These are phyloP conservation scores for Eutypa lata DNA, from an alignment of 2,329 filamentous ascomycete genomes.

Conservation along the genomic window DNA sequence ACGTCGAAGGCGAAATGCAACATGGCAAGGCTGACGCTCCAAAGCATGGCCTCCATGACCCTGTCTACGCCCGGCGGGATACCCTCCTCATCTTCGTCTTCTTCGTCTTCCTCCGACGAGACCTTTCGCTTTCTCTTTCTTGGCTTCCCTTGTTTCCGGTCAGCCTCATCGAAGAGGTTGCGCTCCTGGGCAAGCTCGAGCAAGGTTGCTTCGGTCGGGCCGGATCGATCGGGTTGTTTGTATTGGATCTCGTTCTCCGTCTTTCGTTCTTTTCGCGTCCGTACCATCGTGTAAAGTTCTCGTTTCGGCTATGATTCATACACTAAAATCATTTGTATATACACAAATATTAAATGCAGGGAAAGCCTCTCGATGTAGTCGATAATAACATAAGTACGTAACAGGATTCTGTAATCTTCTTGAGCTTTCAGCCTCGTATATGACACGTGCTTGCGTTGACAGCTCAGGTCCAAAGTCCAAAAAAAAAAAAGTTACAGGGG, in stretches of 20 bases:
- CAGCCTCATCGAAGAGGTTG: conserved; percentile 52
- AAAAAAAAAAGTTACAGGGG: too few relatives aligned
- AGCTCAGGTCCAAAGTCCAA: too few relatives aligned
- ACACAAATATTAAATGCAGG: too few relatives aligned
- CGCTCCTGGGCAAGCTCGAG: conserved; percentile 68
- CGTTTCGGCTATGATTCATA: too few relatives aligned
- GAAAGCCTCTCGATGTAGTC: too few relatives aligned
- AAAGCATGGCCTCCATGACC: conserved; percentile 54
- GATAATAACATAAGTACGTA: too few relatives aligned
- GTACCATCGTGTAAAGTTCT: conserved; percentile 38
- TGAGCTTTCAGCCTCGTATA: too few relatives aligned
- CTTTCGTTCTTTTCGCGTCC: conserved; percentile 45
- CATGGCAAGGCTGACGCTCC: conserved; percentile 62
- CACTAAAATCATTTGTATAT: too few relatives aligned
- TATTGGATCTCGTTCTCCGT: conserved; percentile 55
- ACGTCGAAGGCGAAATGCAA: conserved; percentile 77
- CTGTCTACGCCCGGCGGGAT: conserved; percentile 45
- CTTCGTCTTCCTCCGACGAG: conserved; percentile 28
- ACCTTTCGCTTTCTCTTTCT: neutral
- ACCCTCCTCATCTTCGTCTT: conserved; percentile 27
- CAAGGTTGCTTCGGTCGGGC: conserved; percentile 63
- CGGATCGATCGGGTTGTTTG: conserved; percentile 65
- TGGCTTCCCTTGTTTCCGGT: conserved; percentile 33
- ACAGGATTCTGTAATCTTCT: too few relatives aligned
- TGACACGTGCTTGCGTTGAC: too few relatives aligned